phyloP scores from a whole-genome alignment of 768 basidiomycete species.

The Suillus bovinus region DNA sequence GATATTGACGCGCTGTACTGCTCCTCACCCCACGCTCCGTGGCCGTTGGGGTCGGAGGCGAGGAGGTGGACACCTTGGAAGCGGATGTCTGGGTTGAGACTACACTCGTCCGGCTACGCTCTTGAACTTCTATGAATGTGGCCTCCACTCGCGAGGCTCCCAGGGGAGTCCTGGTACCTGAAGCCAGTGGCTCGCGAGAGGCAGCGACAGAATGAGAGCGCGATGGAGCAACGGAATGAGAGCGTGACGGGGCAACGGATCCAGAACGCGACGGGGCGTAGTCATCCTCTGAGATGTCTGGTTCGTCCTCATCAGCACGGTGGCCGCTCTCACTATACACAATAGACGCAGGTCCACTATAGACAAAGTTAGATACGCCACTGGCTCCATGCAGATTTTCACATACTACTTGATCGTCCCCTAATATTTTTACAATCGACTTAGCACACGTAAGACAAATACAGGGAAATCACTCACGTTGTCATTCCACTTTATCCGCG shows the following conservation, averaged over 20 bases:
- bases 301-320: conserved; percentile 72
- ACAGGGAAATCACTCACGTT: conserved; percentile 49
- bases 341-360: conserved; percentile 76
- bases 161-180: conserved; percentile 33
- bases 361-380: conserved; percentile 7
- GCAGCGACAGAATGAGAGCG: conserved; percentile 47
- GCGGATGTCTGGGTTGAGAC: conserved; percentile 22
- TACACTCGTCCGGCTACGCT: conserved; percentile 25
- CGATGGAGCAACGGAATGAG: conserved; percentile 46
- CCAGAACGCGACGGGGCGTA: conserved; percentile 32
- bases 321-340: conserved; percentile 81
- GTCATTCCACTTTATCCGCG: conserved; percentile 81
- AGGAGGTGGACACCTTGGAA: conserved; percentile 15
- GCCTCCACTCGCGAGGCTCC: conserved; percentile 28
- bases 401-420: conserved; percentile 73
- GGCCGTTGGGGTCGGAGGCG: conserved; percentile 14
- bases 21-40: not conserved
- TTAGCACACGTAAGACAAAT: conserved; percentile 5
- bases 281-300: conserved; percentile 68
- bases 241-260: conserved; percentile 40
- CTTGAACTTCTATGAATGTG: conserved; percentile 30
- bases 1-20: not conserved
- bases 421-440: conserved; percentile 33
- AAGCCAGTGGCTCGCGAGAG: conserved; percentile 45
- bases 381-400: not conserved